These are phyloP conservation scores for Colletotrichum sp. DNA, from an alignment of 2,329 filamentous ascomycete genomes.

Conservation along the genomic window DNA sequence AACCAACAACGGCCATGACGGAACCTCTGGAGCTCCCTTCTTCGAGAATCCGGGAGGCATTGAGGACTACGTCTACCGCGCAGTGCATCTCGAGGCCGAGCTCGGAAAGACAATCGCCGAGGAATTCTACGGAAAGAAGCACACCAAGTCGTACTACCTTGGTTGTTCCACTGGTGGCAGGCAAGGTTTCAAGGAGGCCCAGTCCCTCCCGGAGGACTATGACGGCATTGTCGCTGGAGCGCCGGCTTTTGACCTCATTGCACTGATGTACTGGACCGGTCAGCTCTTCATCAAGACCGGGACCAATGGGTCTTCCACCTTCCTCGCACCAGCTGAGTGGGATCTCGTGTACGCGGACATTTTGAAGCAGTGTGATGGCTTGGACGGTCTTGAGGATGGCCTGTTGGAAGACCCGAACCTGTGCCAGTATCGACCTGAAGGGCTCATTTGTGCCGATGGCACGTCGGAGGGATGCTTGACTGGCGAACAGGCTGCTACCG, in stretches of 20 bases:
- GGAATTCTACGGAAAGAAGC: conserved; percentile 46
- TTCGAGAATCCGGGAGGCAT: conserved; percentile 38
- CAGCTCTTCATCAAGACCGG: conserved; percentile 44
- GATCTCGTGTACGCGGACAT: conserved; percentile 35
- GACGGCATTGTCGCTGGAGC: conserved; percentile 60
- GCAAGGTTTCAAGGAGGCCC: conserved; percentile 53
- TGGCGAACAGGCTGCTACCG: conserved; percentile 24
- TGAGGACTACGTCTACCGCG: conserved; percentile 39
- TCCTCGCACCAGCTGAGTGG: conserved; percentile 19
- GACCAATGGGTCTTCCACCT: conserved; percentile 47
- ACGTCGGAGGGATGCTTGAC: conserved; percentile 40
- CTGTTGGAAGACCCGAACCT: conserved; percentile 39
- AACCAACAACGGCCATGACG: conserved; percentile 56
- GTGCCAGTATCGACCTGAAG: conserved; percentile 34
- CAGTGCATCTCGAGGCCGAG: conserved; percentile 51
- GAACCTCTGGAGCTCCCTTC: conserved; percentile 36
- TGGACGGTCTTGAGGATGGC: conserved; percentile 50
- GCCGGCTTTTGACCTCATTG: conserved; percentile 32
- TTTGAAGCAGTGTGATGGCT: conserved; percentile 48
- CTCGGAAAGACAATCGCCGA: conserved; percentile 51
- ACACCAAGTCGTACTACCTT: conserved; percentile 43
- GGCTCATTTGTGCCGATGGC: conserved; percentile 39
- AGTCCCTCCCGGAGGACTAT: conserved; percentile 48
- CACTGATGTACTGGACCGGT: conserved; percentile 33
- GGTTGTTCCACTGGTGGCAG: conserved; percentile 60